These are phyloP conservation scores for Saccharomycopsis javanensis DNA, from an alignment of 805 yeast genomes.

Conservation along the genomic window DNA sequence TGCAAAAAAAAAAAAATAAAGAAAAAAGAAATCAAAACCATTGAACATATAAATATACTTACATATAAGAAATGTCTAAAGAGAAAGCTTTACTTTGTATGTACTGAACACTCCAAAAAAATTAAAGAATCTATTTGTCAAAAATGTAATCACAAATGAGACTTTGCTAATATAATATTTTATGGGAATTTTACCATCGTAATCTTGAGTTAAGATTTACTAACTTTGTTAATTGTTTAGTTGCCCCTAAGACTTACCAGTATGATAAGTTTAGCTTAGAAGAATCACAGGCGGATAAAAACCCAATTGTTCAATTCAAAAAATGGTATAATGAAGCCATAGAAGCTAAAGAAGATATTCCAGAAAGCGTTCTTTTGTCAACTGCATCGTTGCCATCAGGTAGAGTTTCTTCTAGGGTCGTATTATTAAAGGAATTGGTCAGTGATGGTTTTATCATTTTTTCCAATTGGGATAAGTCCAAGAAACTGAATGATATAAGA, in stretches of 20 bases:
- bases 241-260: constrained; percentile 86
- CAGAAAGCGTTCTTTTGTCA: constrained; percentile 81
- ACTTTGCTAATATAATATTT: background rate
- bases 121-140: no score
- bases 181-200: background rate
- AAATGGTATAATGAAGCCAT: constrained; percentile 78
- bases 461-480: constrained; percentile 86
- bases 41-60: background rate
- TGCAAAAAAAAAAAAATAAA: no score
- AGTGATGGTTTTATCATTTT: constrained; percentile 74
- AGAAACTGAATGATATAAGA: constrained; percentile 62
- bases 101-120: no score
- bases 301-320: constrained; percentile 73
- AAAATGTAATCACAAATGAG: no score
- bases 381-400: constrained; percentile 87
- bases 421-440: constrained; percentile 85
- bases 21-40: no score
- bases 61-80: constrained; percentile 1
- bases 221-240: constrained; percentile 23
- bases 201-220: background rate
- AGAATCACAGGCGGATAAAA: constrained; percentile 39
- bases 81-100: constrained; percentile 5
- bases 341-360: constrained; percentile 45
- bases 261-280: constrained; percentile 60
- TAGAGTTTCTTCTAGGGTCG: constrained; percentile 76